Evolutionary conservation across 2,329 filamentous ascomycete species (phyloP).

Genomic region (Exserohilum rostratum): DNA sequence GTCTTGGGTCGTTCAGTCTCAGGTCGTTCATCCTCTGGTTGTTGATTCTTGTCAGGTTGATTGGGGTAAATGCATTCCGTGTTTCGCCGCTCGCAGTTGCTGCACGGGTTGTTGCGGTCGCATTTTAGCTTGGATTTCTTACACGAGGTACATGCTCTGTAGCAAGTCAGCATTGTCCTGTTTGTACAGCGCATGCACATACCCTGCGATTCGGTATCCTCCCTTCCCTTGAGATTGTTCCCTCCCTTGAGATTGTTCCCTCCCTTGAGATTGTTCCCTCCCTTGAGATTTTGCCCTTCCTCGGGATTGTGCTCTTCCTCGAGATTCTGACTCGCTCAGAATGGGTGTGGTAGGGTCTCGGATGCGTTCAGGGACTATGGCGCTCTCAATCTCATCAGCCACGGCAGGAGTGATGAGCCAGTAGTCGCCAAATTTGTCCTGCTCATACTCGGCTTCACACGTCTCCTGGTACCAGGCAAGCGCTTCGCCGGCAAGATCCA

Average conservation of each 20-base stretch:
- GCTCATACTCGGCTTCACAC: slow-evolving; percentile 66
- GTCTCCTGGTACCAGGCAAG: slow-evolving; percentile 69
- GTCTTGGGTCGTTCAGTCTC: not conserved
- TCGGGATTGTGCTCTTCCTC: no score
- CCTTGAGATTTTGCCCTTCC: no score
- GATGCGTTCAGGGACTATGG: slow-evolving; percentile 13
- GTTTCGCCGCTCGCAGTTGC: slow-evolving; percentile 14
- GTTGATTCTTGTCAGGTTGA: slow-evolving; percentile 1
- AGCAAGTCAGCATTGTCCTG: not conserved
- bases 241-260: no score
- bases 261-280: no score
- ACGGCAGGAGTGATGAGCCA: slow-evolving; percentile 67
- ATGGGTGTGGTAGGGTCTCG: slow-evolving; percentile 26
- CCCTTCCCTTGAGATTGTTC: slow-evolving; percentile 9
- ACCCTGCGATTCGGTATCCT: slow-evolving; percentile 16
- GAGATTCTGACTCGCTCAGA: slow-evolving; percentile 12
- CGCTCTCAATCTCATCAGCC: slow-evolving; percentile 45
- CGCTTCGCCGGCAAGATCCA: slow-evolving; percentile 72
- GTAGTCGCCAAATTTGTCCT: slow-evolving; percentile 63
- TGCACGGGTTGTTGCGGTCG: slow-evolving; percentile 17
- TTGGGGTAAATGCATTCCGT: slow-evolving; percentile 15
- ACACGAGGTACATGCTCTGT: slow-evolving; percentile 17
- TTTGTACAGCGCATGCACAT: not conserved
- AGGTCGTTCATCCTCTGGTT: no score
- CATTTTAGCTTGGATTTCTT: slow-evolving; percentile 18